A percentile compares a stretch with the other conserved stretches of the same genome.
Evolutionary conservation across 345 rosid genomes (phyloP).

Genomic region (Salix exigua): DNA sequence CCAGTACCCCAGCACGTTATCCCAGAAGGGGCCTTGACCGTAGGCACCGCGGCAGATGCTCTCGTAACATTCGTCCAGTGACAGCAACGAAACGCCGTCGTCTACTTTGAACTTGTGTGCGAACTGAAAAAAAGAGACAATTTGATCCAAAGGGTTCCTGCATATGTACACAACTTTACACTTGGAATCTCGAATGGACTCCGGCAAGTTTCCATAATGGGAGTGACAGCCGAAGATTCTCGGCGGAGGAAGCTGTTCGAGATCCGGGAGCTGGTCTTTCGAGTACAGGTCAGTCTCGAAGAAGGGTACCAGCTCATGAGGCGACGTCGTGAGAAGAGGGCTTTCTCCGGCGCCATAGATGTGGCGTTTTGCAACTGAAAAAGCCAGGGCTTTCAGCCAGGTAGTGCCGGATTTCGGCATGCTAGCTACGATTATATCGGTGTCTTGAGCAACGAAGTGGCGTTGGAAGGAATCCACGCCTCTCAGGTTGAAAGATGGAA

Average conservation of each 20-base stretch:
- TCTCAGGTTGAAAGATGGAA: conserved; percentile 58
- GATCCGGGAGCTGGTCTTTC: conserved; percentile 4
- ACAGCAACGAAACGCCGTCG: background rate
- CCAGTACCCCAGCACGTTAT: conserved; percentile 36
- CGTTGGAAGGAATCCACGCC: conserved; percentile 38
- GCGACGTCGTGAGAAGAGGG: conserved; percentile 32
- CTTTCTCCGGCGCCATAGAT: background rate
- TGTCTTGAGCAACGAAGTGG: conserved; percentile 26
- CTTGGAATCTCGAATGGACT: conserved; percentile 4
- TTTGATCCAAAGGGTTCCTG: conserved; percentile 25
- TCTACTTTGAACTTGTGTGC: conserved; percentile 12
- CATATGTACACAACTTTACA: conserved; percentile 21
- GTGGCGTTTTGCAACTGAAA: conserved; percentile 28
- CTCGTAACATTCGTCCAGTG: conserved; percentile 32
- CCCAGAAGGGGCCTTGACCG: conserved; percentile 39
- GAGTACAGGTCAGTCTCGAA: conserved; percentile 28
- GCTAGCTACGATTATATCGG: conserved; percentile 30
- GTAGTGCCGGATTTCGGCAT: conserved; percentile 47
- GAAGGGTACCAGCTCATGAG: conserved; percentile 42
- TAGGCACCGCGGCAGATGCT: conserved; percentile 27
- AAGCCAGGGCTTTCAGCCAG: conserved; percentile 38
- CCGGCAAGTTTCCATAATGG: conserved; percentile 4
- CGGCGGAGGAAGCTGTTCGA: conserved; percentile 4
- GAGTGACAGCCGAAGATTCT: conserved; percentile 20
- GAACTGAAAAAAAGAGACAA: conserved; percentile 23